phyloP scores from a whole-genome alignment of 768 basidiomycete genomes.

The Pleurotus cornucopiae region DNA sequence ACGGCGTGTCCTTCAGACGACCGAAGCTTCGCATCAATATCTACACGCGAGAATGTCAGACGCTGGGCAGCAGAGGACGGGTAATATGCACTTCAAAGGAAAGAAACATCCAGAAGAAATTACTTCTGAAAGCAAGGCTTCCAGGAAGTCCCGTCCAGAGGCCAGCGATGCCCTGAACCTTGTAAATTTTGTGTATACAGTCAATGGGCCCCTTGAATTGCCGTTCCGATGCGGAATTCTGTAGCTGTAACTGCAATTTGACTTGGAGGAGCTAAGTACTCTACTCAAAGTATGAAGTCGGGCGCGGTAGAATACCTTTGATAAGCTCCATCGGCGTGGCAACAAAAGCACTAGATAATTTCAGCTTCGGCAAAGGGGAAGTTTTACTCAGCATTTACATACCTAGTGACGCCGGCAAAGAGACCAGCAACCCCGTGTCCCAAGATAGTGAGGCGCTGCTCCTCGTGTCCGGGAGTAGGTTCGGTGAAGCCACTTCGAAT shows the following conservation, averaged over 20 bases:
- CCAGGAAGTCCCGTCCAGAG: slow-evolving; percentile 77
- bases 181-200: slow-evolving; percentile 60
- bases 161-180: slow-evolving; percentile 56
- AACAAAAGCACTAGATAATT: slow-evolving; percentile 46
- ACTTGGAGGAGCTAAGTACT: slow-evolving; percentile 28
- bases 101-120: slow-evolving; percentile 80
- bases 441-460: slow-evolving; percentile 51
- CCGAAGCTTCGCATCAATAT: slow-evolving; percentile 59
- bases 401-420: slow-evolving; percentile 70
- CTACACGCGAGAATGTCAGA: slow-evolving; percentile 27
- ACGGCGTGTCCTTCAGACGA: slow-evolving; percentile 51
- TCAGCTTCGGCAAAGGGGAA: slow-evolving; percentile 9
- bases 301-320: slow-evolving; percentile 43
- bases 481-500: slow-evolving; percentile 52
- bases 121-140: slow-evolving; percentile 66
- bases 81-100: slow-evolving; percentile 49
- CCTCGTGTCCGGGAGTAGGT: slow-evolving; percentile 34
- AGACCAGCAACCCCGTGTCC: slow-evolving; percentile 68
- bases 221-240: slow-evolving; percentile 44
- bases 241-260: slow-evolving; percentile 64
- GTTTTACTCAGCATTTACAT: slow-evolving; percentile 12
- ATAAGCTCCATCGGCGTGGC: slow-evolving; percentile 78
- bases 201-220: slow-evolving; percentile 65
- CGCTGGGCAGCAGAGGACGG: slow-evolving; percentile 6
- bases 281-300: not conserved